Evolutionary conservation across 2,329 filamentous ascomycete genomes (phyloP).

Genomic region (Sporothrix pseudoabietina): DNA sequence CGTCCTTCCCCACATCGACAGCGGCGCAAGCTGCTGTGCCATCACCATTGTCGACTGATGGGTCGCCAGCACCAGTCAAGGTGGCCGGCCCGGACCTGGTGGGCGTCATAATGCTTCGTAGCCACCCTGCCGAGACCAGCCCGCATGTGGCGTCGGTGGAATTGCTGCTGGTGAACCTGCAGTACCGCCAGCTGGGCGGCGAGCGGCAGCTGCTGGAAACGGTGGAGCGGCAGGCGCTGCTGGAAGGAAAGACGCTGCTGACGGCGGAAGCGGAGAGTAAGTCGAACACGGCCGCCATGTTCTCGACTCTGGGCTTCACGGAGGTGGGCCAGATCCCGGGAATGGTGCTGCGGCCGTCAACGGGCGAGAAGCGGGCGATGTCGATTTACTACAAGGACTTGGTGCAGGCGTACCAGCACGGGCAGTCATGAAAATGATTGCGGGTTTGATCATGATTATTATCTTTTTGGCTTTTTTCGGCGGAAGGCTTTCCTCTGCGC

Average conservation of each 20-base stretch:
- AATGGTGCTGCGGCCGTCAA: constrained; percentile 52
- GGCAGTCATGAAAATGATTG: neutral
- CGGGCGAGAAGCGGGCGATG: constrained; percentile 53
- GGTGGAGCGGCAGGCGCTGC: constrained; percentile 58
- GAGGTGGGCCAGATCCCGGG: constrained; percentile 58
- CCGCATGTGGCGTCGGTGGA: constrained; percentile 58
- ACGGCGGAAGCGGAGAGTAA: constrained; percentile 52
- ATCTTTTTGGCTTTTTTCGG: neutral
- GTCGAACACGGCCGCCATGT: constrained; percentile 52
- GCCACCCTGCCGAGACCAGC: constrained; percentile 58
- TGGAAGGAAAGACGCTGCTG: constrained; percentile 54
- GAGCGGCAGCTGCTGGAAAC: constrained; percentile 54
- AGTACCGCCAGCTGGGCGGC: constrained; percentile 54
- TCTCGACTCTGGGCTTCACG: constrained; percentile 58
- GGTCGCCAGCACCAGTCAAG: constrained; percentile 39
- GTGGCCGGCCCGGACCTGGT: constrained; percentile 52
- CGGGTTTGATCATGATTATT: neutral
- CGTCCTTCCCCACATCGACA: constrained; percentile 32
- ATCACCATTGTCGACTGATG: neutral
- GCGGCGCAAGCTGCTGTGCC: neutral
- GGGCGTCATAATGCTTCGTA: constrained; percentile 58
- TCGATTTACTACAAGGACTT: constrained; percentile 64
- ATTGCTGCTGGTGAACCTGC: constrained; percentile 59
- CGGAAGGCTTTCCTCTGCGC: neutral
- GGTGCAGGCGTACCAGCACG: neutral